Base-by-base conservation (phyloP, 768 basidiomycete species). In the Mycena amicta region DNA sequence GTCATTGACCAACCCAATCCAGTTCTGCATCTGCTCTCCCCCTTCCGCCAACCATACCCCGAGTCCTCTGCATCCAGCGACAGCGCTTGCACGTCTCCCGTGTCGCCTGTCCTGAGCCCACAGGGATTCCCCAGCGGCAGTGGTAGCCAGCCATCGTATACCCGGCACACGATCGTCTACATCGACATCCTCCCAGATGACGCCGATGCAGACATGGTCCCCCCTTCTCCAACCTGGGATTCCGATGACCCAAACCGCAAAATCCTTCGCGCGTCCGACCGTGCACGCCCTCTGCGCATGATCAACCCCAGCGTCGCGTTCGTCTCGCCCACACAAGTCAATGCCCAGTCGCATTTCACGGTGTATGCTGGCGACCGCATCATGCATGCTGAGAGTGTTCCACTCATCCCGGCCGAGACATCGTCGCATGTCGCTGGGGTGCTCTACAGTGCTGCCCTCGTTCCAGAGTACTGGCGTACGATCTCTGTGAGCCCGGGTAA, bases 261-360 rank as follows among this genome's bases (percentile, higher is more conserved):
- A 27, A 62, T 73, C 54, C 60, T 77, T 20, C 74, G 73, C 52
- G 71, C 75, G 8, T 77, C 80, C n/a, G 73, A 74, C 53, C 71
- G 75, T 33, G 76, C 85, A 39, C 86, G 87, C 29, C 80, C 77
- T 23, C 74, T 90, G 53, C 73, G 72, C 12, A 72, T 77, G 43
- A 88, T 90, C 62, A 85, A 90, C 65, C 86, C 88, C 0, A 85
- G 84, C 2, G 78, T 90, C 26, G 86, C 88, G 20, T 84, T 90
- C 62, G 68, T 82, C 29, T 82, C 87, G 3, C 77, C 71, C 2
- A 71, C 77, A 2, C 65, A 74, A 3, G 74, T 87, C 30, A 67
- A 72, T 11, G 86, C 86, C 27, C 77, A 77, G 28, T 86, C 85
- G 1, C 75, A 75, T 29, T 89, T 83, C 72, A 77, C 77, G 0